A percentile compares a stretch with the other conserved stretches of the same genome.
phyloP scores from a whole-genome alignment of 2,329 filamentous ascomycete genomes.

The Colletotrichum falcatum region DNA sequence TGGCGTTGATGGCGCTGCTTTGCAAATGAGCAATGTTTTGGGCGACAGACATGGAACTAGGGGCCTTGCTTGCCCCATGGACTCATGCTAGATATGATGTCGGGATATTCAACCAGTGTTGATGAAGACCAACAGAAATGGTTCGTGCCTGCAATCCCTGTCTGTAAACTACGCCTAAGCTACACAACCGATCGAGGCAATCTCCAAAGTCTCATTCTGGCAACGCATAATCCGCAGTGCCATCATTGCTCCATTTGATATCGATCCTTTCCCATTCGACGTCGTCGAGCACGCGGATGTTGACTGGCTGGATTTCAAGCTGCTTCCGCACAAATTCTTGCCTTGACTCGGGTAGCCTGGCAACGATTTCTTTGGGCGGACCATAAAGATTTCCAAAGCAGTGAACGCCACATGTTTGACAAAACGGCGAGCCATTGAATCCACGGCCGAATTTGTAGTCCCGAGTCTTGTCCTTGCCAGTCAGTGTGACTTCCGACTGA shows the following conservation, averaged over 20 bases:
- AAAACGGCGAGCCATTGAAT: conserved; percentile 43
- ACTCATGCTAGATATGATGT: conserved; percentile 46
- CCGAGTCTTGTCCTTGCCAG: conserved; percentile 44
- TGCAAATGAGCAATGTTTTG: conserved; percentile 50
- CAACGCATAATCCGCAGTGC: conserved; percentile 20
- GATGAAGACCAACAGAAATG: too few species aligned
- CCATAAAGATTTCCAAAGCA: conserved; percentile 48
- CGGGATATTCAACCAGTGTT: too few species aligned
- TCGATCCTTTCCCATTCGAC: conserved; percentile 23
- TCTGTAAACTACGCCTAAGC: too few species aligned
- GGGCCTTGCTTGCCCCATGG: conserved; percentile 48
- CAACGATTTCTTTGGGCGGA: conserved; percentile 47
- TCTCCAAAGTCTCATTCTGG: background rate
- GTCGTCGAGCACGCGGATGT: conserved; percentile 23
- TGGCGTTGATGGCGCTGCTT: conserved; percentile 60
- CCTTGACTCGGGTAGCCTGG: conserved; percentile 45
- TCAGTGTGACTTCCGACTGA: conserved; percentile 46
- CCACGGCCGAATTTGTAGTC: conserved; percentile 45
- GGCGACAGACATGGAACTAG: conserved; percentile 49
- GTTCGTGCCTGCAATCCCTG: too few species aligned
- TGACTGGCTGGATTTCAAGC: conserved; percentile 39
- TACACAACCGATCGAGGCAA: background rate
- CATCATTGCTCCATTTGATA: conserved; percentile 27
- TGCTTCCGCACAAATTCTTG: conserved; percentile 41
- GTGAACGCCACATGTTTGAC: conserved; percentile 48